Evolutionary conservation across 345 rosid species (phyloP), one percentile per base, ranked within the genome.

Genomic region (Lepidium didymum): DNA sequence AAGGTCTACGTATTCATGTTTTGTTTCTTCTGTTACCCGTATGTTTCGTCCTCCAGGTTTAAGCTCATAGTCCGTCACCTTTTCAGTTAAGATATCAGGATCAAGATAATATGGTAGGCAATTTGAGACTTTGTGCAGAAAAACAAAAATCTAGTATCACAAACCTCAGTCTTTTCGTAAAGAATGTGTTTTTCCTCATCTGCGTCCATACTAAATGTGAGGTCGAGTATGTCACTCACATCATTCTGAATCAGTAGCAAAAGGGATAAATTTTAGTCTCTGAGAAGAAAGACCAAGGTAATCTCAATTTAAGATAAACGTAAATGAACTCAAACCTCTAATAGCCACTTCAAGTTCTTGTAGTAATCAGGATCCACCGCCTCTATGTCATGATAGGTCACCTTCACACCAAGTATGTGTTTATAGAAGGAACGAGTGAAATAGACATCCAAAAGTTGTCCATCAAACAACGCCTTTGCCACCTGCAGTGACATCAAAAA

Each of bases 341-440:
- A 73, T 87, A 93, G 83, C 98, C 98, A 93, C 86, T 93, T 93
- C 81, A 93, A 73, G 67, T 83, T 90, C 82, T 88, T 90, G 82
- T 93, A 93, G 76, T 93, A 93, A 79, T 93, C 98, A 63, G 98
- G 98, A 80, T 93, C 98, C 75, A 93, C 97, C 45, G 98, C 97
- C 84, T 93, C 98, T 68, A 93, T 93, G 78, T 93, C 97, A 81
- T 93, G 97, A 75, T 93, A 93, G 29, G 98, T 93, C 77, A 93
- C 98, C 82, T 93, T 93, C 40, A 87, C 92, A 44, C 89, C 97
- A 50, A 93, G 92, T 55, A 93, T 93, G 78, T 93, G 97, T 81
- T 88, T 90, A 69, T 93, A 93, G 77, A 93, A 90, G 68, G 98
- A 93, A 54, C 98, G 86, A 14, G 97, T 93, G 63, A 93, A 90